Percentiles rank a stretch among this genome's conserved stretches.
Conservation (phyloP, 2,329 filamentous ascomycete genomes). For the Metarhizium rileyi region DNA sequence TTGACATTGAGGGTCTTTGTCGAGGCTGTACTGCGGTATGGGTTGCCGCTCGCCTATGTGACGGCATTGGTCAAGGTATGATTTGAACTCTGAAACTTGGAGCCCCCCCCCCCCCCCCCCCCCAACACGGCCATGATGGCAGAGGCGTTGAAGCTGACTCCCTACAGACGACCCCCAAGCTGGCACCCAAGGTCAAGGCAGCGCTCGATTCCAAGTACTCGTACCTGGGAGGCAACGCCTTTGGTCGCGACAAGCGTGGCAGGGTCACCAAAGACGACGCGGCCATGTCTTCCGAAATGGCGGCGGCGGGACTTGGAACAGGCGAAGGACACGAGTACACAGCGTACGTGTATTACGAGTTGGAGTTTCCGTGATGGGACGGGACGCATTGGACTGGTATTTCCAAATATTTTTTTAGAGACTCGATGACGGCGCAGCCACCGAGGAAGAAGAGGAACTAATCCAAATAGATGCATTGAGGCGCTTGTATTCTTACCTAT, state of each 20-base stretch:
- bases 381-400: neutral
- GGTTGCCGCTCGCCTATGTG: constrained; percentile 82
- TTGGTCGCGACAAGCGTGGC: constrained; percentile 88
- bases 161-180: constrained; percentile 68
- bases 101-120: too few species aligned
- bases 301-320: constrained; percentile 57
- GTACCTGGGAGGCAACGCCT: constrained; percentile 89
- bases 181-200: constrained; percentile 67
- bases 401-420: neutral
- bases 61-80: constrained; percentile 75
- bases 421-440: neutral
- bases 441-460: neutral
- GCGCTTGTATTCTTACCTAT: constrained; percentile 20
- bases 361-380: constrained; percentile 58
- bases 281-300: constrained; percentile 70
- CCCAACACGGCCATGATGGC: neutral
- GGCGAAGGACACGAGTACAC: constrained; percentile 79
- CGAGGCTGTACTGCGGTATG: constrained; percentile 94
- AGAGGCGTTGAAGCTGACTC: neutral
- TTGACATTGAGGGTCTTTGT: constrained; percentile 89
- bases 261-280: constrained; percentile 85
- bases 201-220: constrained; percentile 77
- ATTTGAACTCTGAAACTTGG: neutral
- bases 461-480: constrained; percentile 10
- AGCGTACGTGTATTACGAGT: constrained; percentile 94